Base-by-base conservation (phyloP, 83 land plant genomes). In the Picea abies region DNA sequence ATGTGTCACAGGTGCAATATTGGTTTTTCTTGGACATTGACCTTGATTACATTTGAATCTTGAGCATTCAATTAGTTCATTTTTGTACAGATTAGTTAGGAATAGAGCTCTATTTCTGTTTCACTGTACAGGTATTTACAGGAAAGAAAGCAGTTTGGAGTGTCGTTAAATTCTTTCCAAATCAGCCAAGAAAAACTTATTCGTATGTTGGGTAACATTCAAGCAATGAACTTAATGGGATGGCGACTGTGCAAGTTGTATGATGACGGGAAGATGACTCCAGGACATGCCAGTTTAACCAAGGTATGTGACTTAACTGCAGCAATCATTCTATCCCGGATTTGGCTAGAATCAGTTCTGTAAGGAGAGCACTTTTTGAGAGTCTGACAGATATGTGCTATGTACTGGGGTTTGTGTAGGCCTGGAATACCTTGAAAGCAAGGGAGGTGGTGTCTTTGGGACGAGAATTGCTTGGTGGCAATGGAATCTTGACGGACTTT, bases 141-240 rank as follows among this genome's bases (percentile, higher is more conserved):
- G 78, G 98, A 97, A 87, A 91, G 99, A 85, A 90, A 95, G 71
- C 96, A 97, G 81, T 97, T 97, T 88, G 99, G 99, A 77, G 96
- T 93, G 5, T 96, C 99, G 37, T 71, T 97, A 81, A 92, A 96
- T 64, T 92, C 98, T 62, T 92, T 93, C 73, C 99, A 97, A 82
- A 80, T 97, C 29, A 93, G 90, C 64, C 39, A 37, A 37, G 39
- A 37, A 37, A 37, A 37, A 37, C 39, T 37, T 37, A 4, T 37
- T 37, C 39, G 39, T 3, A 37, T 37, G 39, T 37, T 37, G 39
- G 39, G 39, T 37, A 37, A 37, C 39, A 37, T 37, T 37, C 39
- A 37, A 37, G 39, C 39, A 37, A 37, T 37, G 39, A 37, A 4
- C 39, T 37, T 37, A 37, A 37, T 37, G 39, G 39, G 39, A 37